A percentile compares a stretch with the other conserved stretches of the same genome.
Conservation (phyloP, 352 stramenopile genomes). For the Phytophthora sojae region DNA sequence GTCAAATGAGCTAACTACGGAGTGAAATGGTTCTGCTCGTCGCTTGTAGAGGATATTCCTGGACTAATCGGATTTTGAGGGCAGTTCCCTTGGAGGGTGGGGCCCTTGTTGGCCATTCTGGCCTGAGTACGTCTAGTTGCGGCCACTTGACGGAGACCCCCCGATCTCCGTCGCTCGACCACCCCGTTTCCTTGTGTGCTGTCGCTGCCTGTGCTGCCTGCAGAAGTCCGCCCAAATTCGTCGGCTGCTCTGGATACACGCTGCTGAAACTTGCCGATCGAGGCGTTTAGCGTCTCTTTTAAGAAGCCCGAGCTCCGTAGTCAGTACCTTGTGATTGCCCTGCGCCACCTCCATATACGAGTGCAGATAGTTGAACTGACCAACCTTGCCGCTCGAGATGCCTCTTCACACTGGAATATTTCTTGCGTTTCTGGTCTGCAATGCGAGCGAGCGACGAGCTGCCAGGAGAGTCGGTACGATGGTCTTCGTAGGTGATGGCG, state of each 20-base stretch:
- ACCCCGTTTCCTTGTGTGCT: neutral
- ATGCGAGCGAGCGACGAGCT: too few species aligned
- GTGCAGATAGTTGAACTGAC: too few species aligned
- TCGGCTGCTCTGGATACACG: neutral
- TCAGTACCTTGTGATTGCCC: neutral
- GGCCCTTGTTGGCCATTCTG: neutral
- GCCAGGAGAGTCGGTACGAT: too few species aligned
- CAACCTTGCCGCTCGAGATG: too few species aligned
- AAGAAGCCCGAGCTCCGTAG: neutral
- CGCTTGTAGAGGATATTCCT: neutral
- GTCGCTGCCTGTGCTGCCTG: neutral
- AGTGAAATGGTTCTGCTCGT: neutral
- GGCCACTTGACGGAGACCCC: neutral
- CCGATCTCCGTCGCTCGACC: conserved; percentile 6
- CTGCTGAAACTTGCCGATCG: neutral
- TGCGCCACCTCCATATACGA: too few species aligned
- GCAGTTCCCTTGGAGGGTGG: neutral
- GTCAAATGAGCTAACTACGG: neutral
- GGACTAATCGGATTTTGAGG: neutral
- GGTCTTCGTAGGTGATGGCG: neutral
- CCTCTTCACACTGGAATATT: too few species aligned
- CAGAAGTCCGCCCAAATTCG: neutral
- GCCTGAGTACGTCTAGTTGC: neutral
- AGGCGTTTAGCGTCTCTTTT: neutral
- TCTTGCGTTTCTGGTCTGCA: too few species aligned